phyloP scores from a whole-genome alignment of 1,139 yeast species.

The Meyerozyma smithsonii region DNA sequence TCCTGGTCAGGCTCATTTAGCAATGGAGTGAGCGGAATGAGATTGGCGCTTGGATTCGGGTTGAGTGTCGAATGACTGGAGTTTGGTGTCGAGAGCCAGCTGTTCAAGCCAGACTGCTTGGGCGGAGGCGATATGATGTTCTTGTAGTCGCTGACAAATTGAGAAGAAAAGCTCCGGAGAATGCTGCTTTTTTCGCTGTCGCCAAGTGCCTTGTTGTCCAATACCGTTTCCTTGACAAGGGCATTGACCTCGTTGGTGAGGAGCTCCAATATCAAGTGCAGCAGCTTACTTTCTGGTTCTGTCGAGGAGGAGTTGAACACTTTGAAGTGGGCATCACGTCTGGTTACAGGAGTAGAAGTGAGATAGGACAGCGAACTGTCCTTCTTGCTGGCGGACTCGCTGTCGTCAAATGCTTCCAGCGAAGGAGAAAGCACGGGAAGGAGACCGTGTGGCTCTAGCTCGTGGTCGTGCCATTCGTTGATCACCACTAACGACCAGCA shows the following conservation, averaged over 20 bases:
- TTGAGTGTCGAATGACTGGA: constrained; percentile 5
- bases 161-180: constrained; percentile 21
- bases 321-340: constrained; percentile 1
- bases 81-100: constrained; percentile 15
- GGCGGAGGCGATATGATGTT: constrained; percentile 5
- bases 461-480: constrained; percentile 48
- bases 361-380: constrained; percentile 1
- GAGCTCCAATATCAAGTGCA: background rate
- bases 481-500: constrained; percentile 61
- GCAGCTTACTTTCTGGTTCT: background rate
- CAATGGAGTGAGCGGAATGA: constrained; percentile 35
- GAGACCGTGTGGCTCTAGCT: constrained; percentile 9
- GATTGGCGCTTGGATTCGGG: constrained; percentile 14
- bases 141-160: constrained; percentile 21
- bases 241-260: constrained; percentile 17
- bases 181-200: constrained; percentile 17
- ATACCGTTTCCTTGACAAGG: constrained; percentile 14
- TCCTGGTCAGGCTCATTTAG: constrained; percentile 31
- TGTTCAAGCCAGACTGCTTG: constrained; percentile 12
- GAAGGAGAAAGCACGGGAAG: background rate
- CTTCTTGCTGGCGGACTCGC: background rate
- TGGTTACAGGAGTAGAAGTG: constrained; percentile 1
- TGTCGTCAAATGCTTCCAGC: background rate
- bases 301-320: constrained; percentile 1
- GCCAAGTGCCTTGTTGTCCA: constrained; percentile 14